Evolutionary conservation across 2,329 filamentous ascomycete genomes (phyloP).

Genomic region (Pyrenochaeta sp.): DNA sequence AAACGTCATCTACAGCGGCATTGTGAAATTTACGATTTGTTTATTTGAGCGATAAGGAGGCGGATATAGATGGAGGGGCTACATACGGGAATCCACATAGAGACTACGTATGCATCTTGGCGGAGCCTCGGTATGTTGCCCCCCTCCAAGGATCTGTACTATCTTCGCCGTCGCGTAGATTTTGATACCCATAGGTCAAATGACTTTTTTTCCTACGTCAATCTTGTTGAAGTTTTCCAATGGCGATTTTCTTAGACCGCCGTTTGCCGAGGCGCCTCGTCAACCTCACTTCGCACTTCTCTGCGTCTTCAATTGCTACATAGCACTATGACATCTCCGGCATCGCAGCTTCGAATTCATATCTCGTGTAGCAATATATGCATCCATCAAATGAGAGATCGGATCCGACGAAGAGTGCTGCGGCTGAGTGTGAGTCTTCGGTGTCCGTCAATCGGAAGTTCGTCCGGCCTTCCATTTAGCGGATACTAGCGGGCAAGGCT

Average conservation of each 20-base stretch:
- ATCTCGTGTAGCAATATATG: not conserved
- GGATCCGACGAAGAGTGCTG: slow-evolving; percentile 10
- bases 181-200: slow-evolving; percentile 29
- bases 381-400: not conserved
- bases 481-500: slow-evolving; percentile 34
- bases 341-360: slow-evolving; percentile 3
- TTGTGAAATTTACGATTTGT: slow-evolving; percentile 7
- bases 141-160: slow-evolving; percentile 5
- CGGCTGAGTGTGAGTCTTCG: slow-evolving; percentile 24
- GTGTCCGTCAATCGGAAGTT: slow-evolving; percentile 22
- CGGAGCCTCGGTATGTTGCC: slow-evolving; percentile 14
- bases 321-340: slow-evolving; percentile 1
- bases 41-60: slow-evolving; percentile 9
- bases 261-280: slow-evolving; percentile 23
- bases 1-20: slow-evolving; percentile 5
- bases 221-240: slow-evolving; percentile 16
- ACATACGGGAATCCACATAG: slow-evolving; percentile 25
- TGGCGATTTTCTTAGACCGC: slow-evolving; percentile 27
- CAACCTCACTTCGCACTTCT: not conserved
- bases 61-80: slow-evolving; percentile 41
- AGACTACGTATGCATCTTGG: slow-evolving; percentile 17
- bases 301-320: not conserved
- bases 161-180: slow-evolving; percentile 19
- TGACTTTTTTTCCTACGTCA: slow-evolving; percentile 26
- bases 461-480: slow-evolving; percentile 11